Conservation (phyloP, 352 stramenopile species). For the Pythium oligandrum region DNA sequence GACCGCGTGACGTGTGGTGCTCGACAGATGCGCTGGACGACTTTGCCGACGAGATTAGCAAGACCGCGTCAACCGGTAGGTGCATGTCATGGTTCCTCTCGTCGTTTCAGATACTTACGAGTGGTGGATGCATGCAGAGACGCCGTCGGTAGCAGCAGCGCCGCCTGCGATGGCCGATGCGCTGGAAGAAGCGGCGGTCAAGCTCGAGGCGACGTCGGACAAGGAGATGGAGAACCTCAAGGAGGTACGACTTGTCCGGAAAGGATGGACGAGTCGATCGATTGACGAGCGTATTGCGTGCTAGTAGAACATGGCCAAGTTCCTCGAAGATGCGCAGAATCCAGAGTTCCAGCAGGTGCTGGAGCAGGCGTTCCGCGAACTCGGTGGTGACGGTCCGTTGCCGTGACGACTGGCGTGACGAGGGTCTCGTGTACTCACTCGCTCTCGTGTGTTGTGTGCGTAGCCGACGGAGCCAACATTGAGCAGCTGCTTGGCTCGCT, state of each 20-base stretch:
- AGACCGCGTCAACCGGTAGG: no score
- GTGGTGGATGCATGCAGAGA: no score
- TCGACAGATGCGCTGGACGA: slow-evolving; percentile 75
- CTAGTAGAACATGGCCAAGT: slow-evolving; percentile 77
- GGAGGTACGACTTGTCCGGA: slow-evolving; percentile 32
- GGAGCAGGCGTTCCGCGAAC: slow-evolving; percentile 82
- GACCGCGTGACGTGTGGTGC: neutral
- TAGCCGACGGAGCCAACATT: slow-evolving; percentile 60
- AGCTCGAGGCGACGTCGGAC: slow-evolving; percentile 32
- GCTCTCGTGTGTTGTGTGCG: slow-evolving; percentile 6
- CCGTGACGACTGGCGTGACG: neutral
- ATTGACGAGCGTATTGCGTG: neutral
- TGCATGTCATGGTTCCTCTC: no score
- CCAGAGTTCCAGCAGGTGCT: slow-evolving; percentile 84
- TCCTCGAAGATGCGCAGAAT: slow-evolving; percentile 82
- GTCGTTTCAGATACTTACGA: no score
- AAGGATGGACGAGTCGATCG: neutral
- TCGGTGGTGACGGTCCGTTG: slow-evolving; percentile 53
- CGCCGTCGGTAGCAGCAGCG: slow-evolving; percentile 6
- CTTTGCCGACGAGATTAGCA: slow-evolving; percentile 68
- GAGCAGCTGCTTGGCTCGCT: slow-evolving; percentile 67
- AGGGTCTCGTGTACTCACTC: slow-evolving; percentile 1
- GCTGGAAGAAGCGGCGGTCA: slow-evolving; percentile 45
- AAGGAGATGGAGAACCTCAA: slow-evolving; percentile 59
- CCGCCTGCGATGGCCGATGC: slow-evolving; percentile 30